Evolutionary conservation across 805 yeast species (phyloP).

Genomic region (Metschnikowia anglica): DNA sequence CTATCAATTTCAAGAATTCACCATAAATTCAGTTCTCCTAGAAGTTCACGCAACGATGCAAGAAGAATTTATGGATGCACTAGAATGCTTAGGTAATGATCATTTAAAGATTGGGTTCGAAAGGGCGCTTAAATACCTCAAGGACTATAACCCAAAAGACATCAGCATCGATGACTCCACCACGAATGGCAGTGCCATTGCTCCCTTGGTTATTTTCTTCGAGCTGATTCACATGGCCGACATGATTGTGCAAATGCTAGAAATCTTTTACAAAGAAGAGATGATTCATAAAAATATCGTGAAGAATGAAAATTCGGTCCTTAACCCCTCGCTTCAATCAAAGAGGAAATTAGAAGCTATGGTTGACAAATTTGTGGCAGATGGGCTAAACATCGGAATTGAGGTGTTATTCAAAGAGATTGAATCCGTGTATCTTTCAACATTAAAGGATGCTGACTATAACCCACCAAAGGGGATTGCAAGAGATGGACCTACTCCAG

Average conservation of each 20-base stretch:
- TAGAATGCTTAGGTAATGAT: slow-evolving; percentile 61
- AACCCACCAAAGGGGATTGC: slow-evolving; percentile 41
- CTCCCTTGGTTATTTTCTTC: slow-evolving; percentile 82
- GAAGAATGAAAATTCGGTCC: slow-evolving; percentile 70
- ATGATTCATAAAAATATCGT: slow-evolving; percentile 57
- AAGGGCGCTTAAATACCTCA: slow-evolving; percentile 69
- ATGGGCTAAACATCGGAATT: slow-evolving; percentile 89
- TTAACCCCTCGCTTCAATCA: slow-evolving; percentile 71
- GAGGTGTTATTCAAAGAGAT: slow-evolving; percentile 84
- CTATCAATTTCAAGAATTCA: slow-evolving; percentile 30
- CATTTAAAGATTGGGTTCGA: slow-evolving; percentile 86
- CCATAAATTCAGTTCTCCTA: slow-evolving; percentile 33
- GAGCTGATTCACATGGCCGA: slow-evolving; percentile 93
- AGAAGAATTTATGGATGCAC: slow-evolving; percentile 65
- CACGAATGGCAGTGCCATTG: slow-evolving; percentile 46
- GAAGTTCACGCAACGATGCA: slow-evolving; percentile 45
- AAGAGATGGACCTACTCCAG: slow-evolving; percentile 48
- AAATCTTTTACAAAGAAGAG: slow-evolving; percentile 87
- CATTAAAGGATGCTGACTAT: slow-evolving; percentile 62
- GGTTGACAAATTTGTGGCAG: slow-evolving; percentile 87
- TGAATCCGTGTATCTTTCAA: slow-evolving; percentile 55
- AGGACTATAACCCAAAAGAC: slow-evolving; percentile 64
- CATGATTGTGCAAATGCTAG: slow-evolving; percentile 86
- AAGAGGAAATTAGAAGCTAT: slow-evolving; percentile 79
- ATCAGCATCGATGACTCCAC: slow-evolving; percentile 23